Percentiles rank a stretch among this genome's conserved stretches.
These are phyloP conservation scores for Fomitiporia mediterranea DNA, from an alignment of 1,284 basidiomycete genomes.

Conservation along the genomic window DNA sequence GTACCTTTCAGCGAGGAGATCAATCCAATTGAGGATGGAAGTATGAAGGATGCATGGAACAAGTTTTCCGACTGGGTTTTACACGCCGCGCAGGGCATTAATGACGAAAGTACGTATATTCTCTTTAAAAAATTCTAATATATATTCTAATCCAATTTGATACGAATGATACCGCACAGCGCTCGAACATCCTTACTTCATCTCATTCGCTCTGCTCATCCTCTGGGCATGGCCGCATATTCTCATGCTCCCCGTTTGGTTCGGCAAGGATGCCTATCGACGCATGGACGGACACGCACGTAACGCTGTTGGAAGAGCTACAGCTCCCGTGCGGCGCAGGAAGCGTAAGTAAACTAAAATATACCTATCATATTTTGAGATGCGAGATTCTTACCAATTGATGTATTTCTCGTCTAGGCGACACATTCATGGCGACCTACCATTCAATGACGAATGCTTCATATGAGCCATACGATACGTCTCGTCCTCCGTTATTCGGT, in stretches of 20 bases:
- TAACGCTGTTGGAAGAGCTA: not conserved
- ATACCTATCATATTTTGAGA: not conserved
- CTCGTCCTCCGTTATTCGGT: conserved; percentile 12
- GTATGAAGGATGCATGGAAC: conserved; percentile 6
- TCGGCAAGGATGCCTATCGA: conserved; percentile 16
- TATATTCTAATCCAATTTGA: not conserved
- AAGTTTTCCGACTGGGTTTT: conserved; percentile 9
- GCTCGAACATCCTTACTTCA: conserved; percentile 18
- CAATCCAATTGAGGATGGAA: conserved; percentile 3
- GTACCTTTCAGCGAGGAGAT: not conserved
- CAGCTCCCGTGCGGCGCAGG: conserved; percentile 9
- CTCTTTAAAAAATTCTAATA: too few species aligned
- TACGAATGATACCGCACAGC: not conserved
- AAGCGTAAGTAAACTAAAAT: conserved; percentile 11
- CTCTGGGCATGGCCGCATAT: conserved; percentile 20
- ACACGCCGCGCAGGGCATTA: not conserved
- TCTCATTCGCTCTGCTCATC: conserved; percentile 16
- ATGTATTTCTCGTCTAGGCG: conserved; percentile 1
- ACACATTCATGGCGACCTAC: conserved; percentile 14
- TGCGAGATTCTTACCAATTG: not conserved
- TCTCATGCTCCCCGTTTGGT: conserved; percentile 20
- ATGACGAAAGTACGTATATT: conserved; percentile 19
- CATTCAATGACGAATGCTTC: conserved; percentile 10
- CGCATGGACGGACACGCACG: conserved; percentile 17
- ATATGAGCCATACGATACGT: conserved; percentile 4